Evolutionary conservation across 2,329 filamentous ascomycete genomes (phyloP).

Genomic region (Sporothrix sp.): DNA sequence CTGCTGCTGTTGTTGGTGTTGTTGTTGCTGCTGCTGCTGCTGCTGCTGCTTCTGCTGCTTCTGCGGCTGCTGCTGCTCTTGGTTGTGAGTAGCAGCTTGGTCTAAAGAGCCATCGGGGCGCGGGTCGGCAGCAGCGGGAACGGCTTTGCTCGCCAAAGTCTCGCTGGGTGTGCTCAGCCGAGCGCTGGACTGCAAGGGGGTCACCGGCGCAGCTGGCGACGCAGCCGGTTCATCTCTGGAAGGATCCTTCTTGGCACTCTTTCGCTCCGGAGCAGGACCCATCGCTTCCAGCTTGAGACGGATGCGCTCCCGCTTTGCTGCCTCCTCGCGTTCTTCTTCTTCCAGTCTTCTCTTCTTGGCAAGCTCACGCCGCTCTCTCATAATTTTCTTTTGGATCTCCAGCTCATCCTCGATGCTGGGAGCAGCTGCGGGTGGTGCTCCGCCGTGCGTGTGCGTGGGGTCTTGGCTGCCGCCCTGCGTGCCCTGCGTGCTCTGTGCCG

Average conservation of each 20-base stretch:
- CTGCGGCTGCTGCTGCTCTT: constrained; percentile 8
- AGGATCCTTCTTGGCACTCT: constrained; percentile 45
- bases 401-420: constrained; percentile 41
- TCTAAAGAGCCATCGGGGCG: background rate
- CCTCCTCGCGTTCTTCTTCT: constrained; percentile 62
- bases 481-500: no score
- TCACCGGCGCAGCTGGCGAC: background rate
- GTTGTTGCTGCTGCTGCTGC: constrained; percentile 14
- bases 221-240: constrained; percentile 29
- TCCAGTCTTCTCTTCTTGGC: constrained; percentile 59
- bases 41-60: background rate
- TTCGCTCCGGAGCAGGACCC: constrained; percentile 53
- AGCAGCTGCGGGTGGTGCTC: constrained; percentile 5
- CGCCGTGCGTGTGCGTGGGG: no score
- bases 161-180: background rate
- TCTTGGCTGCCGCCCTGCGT: no score
- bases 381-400: constrained; percentile 58
- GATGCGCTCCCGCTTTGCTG: constrained; percentile 60
- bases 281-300: constrained; percentile 62
- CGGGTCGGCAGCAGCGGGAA: no score
- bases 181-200: background rate
- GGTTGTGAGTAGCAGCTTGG: constrained; percentile 19
- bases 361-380: constrained; percentile 60
- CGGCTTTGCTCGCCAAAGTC: no score
- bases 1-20: background rate